These are phyloP conservation scores for Ganoderma resinaceum DNA, from an alignment of 1,284 basidiomycete species.

Conservation along the genomic window DNA sequence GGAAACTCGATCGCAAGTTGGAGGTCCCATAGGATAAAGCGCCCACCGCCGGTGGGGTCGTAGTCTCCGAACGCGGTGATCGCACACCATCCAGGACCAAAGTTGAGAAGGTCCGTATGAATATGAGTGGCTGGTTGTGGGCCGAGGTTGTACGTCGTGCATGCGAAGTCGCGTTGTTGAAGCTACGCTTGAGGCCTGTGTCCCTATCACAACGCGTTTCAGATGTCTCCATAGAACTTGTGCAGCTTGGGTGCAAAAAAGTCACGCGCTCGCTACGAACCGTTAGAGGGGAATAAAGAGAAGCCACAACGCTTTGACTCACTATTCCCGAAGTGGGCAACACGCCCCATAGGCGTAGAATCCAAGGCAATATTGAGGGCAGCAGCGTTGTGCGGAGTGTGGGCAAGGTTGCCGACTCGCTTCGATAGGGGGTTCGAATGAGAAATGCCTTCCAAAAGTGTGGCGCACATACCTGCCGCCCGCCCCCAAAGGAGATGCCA, in stretches of 20 bases:
- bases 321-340: background rate
- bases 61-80: too few relatives aligned
- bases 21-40: conserved; percentile 1
- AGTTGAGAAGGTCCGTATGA: conserved; percentile 8
- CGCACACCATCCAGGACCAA: conserved; percentile 3
- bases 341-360: background rate
- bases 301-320: too few relatives aligned
- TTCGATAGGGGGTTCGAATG: too few relatives aligned
- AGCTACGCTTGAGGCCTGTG: background rate
- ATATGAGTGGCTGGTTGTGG: background rate
- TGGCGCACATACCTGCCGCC: background rate
- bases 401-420: background rate
- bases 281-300: too few relatives aligned
- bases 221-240: background rate
- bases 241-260: background rate
- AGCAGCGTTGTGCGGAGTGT: background rate
- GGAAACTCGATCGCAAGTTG: background rate
- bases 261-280: background rate
- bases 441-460: too few relatives aligned
- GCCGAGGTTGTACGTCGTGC: background rate
- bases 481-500: background rate
- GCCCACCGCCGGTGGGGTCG: background rate
- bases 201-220: background rate
- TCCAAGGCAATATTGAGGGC: background rate
- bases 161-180: background rate